Conservation (phyloP, 805 yeast species). For the Hanseniaspora jakobsenii region DNA sequence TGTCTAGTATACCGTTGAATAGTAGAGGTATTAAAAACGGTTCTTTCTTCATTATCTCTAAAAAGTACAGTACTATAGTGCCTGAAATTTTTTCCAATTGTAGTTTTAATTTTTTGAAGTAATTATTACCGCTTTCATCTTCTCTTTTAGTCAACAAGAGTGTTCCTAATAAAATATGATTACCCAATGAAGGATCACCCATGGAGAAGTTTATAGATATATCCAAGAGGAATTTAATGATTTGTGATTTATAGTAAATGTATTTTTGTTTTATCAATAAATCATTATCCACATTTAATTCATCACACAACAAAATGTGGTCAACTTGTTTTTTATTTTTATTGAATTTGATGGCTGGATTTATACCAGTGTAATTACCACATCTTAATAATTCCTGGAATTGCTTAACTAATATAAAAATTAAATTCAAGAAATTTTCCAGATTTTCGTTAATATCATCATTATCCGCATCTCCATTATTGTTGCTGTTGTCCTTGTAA, state of each 20-base stretch:
- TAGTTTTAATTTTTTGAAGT: not conserved
- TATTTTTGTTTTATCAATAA: conserved; percentile 8
- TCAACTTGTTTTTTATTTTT: conserved; percentile 1
- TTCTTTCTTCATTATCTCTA: conserved; percentile 33
- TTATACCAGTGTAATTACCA: conserved; percentile 6
- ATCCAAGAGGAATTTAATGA: conserved; percentile 4
- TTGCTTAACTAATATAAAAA: conserved; percentile 7
- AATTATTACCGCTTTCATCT: conserved; percentile 1
- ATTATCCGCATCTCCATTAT: too few relatives aligned
- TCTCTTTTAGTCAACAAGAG: conserved; percentile 8
- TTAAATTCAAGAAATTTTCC: conserved; percentile 5
- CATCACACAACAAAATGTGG: conserved; percentile 3
- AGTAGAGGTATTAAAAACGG: conserved; percentile 40
- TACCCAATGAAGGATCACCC: conserved; percentile 11
- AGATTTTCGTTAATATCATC: conserved; percentile 8
- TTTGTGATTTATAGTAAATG: not conserved
- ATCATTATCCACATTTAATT: conserved; percentile 10
- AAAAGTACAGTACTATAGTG: conserved; percentile 6
- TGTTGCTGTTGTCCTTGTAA: not conserved
- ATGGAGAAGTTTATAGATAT: conserved; percentile 7
- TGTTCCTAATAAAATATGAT: conserved; percentile 11
- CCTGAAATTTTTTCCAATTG: conserved; percentile 12
- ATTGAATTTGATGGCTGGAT: conserved; percentile 5
- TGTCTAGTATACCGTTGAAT: conserved; percentile 43
- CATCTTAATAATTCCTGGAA: conserved; percentile 11